Evolutionary conservation across 495 filamentous ascomycete genomes (phyloP), one percentile per base, ranked within the genome.

Genomic region (Neurospora sp.): DNA sequence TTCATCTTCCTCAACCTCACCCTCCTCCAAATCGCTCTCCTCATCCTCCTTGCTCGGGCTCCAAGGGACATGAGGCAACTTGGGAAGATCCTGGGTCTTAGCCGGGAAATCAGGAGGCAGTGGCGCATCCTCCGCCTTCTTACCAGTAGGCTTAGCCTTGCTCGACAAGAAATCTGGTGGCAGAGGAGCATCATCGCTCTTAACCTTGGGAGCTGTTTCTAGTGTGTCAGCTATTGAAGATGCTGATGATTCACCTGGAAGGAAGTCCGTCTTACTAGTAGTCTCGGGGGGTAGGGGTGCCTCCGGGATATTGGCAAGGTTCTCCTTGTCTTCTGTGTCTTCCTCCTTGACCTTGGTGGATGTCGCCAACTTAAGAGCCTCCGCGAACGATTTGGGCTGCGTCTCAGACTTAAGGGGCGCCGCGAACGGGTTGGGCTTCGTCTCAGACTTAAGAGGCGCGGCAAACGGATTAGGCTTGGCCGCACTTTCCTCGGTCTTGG

Each of bases 221-320:
- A 81, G 81, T 78, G 81, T 79, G 73, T 74, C 74, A 76, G 78
- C 74, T 74, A 79, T 79, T 70, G 92, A 91, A 20, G 91, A 92
- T 71, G 86, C 86, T 8, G 91, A 91, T 37, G 90, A 90, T 70
- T 93, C 90, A 38, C 90, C 88, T 70, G 89, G 81, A 40, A 84
- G 84, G 80, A 90, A 93, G 65, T 78, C 83, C 73, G 85, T 83
- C 82, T 90, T 91, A 83, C 89, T 93, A 27, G 90, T 92, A 59
- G 91, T 79, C 73, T 94, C 91, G n/a, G 92, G 92, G 40, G 93
- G 93, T 42, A 94, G 80, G 70, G 93, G 92, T 16, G 86, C 78
- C 75, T 90, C 88, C 65, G 82, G 70, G 61, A 79, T 72, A 17
- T 78, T 78, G 37, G 77, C 73, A 39, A 81, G 73, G 41, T 81